Conservation (phyloP, 768 basidiomycete genomes). For the Kwoniella mangroviensis region DNA sequence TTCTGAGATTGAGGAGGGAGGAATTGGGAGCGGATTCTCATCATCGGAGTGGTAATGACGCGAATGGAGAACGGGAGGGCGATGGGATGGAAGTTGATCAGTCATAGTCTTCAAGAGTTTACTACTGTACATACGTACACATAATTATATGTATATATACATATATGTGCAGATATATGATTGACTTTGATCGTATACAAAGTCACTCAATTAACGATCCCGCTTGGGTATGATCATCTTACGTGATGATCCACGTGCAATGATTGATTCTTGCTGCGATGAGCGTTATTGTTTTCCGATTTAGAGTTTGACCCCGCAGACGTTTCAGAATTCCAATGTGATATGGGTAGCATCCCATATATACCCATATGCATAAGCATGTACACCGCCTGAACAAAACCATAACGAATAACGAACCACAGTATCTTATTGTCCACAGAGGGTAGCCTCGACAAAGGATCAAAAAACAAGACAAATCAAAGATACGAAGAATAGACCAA, state of each 20-base stretch:
- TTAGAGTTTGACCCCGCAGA: background rate
- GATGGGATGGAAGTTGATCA: conserved; percentile 22
- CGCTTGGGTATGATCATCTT: background rate
- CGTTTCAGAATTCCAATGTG: background rate
- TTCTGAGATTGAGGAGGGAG: conserved; percentile 29
- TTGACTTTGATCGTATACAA: background rate
- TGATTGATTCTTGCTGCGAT: background rate
- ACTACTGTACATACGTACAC: background rate
- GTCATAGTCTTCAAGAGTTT: background rate
- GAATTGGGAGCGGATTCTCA: conserved; percentile 14
- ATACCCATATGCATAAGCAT: background rate
- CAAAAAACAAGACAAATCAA: too few species aligned
- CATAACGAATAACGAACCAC: background rate
- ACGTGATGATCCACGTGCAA: background rate
- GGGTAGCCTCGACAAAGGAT: too few species aligned
- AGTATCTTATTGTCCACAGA: background rate
- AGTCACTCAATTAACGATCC: background rate
- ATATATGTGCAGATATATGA: too few species aligned
- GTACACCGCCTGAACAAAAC: background rate
- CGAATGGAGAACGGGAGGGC: background rate
- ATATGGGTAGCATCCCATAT: background rate
- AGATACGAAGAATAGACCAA: background rate
- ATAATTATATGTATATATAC: too few species aligned
- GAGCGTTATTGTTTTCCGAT: background rate
- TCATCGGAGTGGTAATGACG: background rate